Base-by-base conservation (phyloP, 257 asterid genomes). In the Plantago major region DNA sequence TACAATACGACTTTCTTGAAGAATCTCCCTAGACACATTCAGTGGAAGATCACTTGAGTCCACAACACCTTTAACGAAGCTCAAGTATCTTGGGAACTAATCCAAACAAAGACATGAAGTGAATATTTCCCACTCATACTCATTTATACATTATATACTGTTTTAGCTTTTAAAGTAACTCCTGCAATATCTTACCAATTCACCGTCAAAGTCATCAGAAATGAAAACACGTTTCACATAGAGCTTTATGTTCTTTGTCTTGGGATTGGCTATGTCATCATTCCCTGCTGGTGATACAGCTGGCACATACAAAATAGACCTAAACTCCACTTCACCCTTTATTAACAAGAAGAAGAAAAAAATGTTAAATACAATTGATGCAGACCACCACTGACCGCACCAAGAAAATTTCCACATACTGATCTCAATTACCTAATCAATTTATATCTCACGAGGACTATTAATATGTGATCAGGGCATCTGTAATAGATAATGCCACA, bases 261-360 rank as follows among this genome's bases (percentile, higher is more conserved):
- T 93, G 67, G 89, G 80, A 70, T 89, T 93, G 71, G 77, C 68
- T 44, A 89, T 71, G 64, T 93, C 99, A 66, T 89, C 95, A 79
- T 83, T 89, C 52, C 95, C 96, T 49, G 72, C 64, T 19, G 97
- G 80, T 68, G 92, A 77, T 65, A 79, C 75, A 50, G 96, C 70
- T 17, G 99, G 99, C 72, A 87, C 97, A 72, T 80, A 93, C 14
- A 93, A 77, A 51, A 93, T 71, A 55, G 96, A 89, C 66, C 95
- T 83, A 74, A 93, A 93, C 82, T 93, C 99, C 54, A 93, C 99
- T 81, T 93, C 99, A 66, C 99, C 99, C 99, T 93, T 70, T 51
- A 60, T 51, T 54, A 83, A 59, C 51, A 48, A 63, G 70, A 73
- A 46, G 12, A 9, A 62, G n/a, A n/a, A 55, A 14, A 15, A 3